Base-by-base conservation (phyloP, 805 yeast species). In the Ogataea pini region DNA sequence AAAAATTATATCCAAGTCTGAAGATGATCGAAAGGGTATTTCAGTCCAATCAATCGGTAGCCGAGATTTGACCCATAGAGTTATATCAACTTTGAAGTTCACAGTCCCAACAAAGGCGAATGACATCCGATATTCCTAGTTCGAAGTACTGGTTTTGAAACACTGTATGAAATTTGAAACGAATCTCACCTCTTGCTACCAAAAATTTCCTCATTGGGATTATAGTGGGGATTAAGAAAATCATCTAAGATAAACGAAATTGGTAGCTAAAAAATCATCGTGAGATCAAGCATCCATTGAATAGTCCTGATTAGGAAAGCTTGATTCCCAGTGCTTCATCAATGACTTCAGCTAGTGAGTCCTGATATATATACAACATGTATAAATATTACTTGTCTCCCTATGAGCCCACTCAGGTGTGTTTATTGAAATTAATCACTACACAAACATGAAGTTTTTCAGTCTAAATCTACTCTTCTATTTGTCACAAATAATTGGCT, bases 311-410 rank as follows among this genome's bases (percentile, higher is more conserved):
- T 10, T 24, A 24, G 42, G 31, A 39, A 27, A 16, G 31, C 9
- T 20, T 36, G 39, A 14, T 22, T 5, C 9, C 14, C 10, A 28
- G 9, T 10, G 31, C 14, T 10, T 28, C 31, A 28, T 12, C 31
- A 7, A 24, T 7, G 27, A 24, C 22, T 20, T 7, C 28, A 20
- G 14, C n/a, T 9, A 8, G 14, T 18, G n/a, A n/a, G n/a, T n/a
- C n/a, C n/a, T n/a, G n/a, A n/a, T n/a, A n/a, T n/a, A n/a, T 22
- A 16, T 20, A n/a, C 14, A 20, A 17, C 10, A 12, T 7, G 20
- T 37, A 37, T 37, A 37, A 37, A 37, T 37, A 27, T 16, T 33
- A 39, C 42, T 13, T 3, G 25, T 39, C 33, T 12, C 17, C 18
- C 4, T 12, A 17, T 8, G 25, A 8, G 8, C 25, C 25, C 25